A percentile compares a stretch with the other conserved stretches of the same genome.
These are phyloP conservation scores for Calonectria naviculata DNA, from an alignment of 2,329 filamentous ascomycete genomes.

Conservation along the genomic window DNA sequence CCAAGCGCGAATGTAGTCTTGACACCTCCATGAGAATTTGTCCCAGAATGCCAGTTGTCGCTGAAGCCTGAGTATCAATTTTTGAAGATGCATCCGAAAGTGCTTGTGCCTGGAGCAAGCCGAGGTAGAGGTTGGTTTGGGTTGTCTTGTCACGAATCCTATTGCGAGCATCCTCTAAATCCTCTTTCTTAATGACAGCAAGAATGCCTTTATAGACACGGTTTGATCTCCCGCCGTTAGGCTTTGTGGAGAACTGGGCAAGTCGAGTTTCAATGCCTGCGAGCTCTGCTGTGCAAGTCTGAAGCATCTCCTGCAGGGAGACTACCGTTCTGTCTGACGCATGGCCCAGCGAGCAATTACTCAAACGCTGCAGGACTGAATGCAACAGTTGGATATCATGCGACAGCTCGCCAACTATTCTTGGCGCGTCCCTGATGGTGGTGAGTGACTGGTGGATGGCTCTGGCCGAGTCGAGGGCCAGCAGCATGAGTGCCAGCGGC, in stretches of 20 bases:
- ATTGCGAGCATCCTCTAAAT: slow-evolving; percentile 15
- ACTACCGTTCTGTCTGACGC: neutral
- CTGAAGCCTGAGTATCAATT: slow-evolving; percentile 7
- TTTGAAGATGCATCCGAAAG: slow-evolving; percentile 17
- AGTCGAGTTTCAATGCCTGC: neutral
- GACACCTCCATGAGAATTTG: slow-evolving; percentile 18
- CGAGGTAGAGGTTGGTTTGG: slow-evolving; percentile 23
- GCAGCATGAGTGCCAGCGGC: neutral
- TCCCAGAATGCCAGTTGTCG: slow-evolving; percentile 16
- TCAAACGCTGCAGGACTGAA: neutral
- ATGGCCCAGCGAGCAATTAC: neutral
- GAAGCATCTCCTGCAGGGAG: neutral
- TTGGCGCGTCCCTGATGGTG: neutral
- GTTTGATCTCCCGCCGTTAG: neutral
- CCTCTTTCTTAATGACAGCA: slow-evolving; percentile 19
- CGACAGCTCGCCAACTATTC: neutral
- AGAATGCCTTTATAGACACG: neutral
- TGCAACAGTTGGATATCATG: neutral
- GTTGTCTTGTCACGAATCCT: slow-evolving; percentile 23
- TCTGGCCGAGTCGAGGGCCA: neutral
- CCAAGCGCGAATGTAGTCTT: slow-evolving; percentile 10
- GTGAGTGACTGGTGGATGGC: neutral
- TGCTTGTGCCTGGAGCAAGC: slow-evolving; percentile 24
- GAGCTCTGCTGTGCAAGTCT: neutral
- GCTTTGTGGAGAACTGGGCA: neutral